Percentiles rank a stretch among this genome's conserved stretches.
These are phyloP conservation scores for Striga hermonthica DNA, from an alignment of 305 asterid species.

Conservation along the genomic window DNA sequence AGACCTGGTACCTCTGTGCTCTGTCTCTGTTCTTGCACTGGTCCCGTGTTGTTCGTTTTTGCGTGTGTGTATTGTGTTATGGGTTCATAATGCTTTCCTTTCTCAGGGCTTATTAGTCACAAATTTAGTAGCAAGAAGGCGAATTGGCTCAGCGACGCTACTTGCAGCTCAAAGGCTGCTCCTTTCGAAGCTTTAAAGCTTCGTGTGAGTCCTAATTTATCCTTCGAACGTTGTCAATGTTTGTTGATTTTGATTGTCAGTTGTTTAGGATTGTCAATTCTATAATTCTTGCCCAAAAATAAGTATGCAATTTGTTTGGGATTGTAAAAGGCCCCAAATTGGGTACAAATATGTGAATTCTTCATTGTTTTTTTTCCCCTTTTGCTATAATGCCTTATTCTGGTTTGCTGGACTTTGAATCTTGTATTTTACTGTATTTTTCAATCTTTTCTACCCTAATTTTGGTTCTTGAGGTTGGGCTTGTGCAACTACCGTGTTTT, in stretches of 20 bases:
- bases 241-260: background rate
- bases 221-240: constrained; percentile 12
- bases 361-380: too few species aligned
- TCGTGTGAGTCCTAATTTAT: constrained; percentile 34
- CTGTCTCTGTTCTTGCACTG: too few species aligned
- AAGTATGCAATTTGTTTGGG: background rate
- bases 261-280: too few species aligned
- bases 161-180: constrained; percentile 38
- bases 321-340: background rate
- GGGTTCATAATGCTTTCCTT: too few species aligned
- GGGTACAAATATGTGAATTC: too few species aligned
- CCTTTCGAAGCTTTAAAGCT: constrained; percentile 43
- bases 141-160: constrained; percentile 39
- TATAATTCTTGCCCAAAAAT: background rate
- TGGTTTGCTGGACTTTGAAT: background rate
- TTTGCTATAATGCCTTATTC: background rate
- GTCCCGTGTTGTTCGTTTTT: too few species aligned
- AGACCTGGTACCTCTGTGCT: too few species aligned
- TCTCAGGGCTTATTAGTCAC: too few species aligned
- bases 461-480: background rate
- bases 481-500: background rate
- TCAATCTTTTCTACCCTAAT: background rate
- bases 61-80: too few species aligned
- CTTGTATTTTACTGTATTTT: background rate
- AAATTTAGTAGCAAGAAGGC: constrained; percentile 29